These are phyloP conservation scores for Xylariales sp. DNA, from an alignment of 2,329 filamentous ascomycete genomes.

Conservation along the genomic window DNA sequence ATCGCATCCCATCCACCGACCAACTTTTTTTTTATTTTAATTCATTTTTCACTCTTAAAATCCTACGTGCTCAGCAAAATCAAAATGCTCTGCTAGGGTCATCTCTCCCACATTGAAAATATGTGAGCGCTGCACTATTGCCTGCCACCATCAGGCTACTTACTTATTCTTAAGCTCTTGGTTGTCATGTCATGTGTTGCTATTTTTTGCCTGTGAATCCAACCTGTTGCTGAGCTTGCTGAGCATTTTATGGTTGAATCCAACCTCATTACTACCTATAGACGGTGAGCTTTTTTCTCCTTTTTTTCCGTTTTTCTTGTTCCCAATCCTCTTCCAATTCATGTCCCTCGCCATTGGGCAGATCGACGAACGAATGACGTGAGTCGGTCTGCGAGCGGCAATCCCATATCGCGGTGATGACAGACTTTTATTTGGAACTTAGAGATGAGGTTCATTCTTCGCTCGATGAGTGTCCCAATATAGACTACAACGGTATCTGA, in stretches of 20 bases:
- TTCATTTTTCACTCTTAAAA: neutral
- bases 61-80: neutral
- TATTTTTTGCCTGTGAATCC: neutral
- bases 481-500: slow-evolving; percentile 99
- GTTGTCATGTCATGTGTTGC: neutral
- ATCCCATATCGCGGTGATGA: slow-evolving; percentile 67
- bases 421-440: slow-evolving; percentile 64
- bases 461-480: slow-evolving; percentile 74
- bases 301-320: neutral
- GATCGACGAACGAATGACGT: neutral
- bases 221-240: neutral
- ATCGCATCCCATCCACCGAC: neutral
- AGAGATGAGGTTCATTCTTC: slow-evolving; percentile 62
- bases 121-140: slow-evolving; percentile 34
- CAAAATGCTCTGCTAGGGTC: slow-evolving; percentile 9
- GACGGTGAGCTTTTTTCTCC: slow-evolving; percentile 31
- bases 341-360: neutral
- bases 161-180: slow-evolving; percentile 2
- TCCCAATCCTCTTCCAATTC: neutral
- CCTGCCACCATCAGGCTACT: slow-evolving; percentile 31
- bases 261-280: slow-evolving; percentile 23
- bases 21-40: slow-evolving; percentile 9
- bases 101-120: slow-evolving; percentile 25
- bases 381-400: neutral
- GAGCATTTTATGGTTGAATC: neutral